Evolutionary conservation across 345 rosid species (phyloP).

Genomic region (Rhodamnia argentea): DNA sequence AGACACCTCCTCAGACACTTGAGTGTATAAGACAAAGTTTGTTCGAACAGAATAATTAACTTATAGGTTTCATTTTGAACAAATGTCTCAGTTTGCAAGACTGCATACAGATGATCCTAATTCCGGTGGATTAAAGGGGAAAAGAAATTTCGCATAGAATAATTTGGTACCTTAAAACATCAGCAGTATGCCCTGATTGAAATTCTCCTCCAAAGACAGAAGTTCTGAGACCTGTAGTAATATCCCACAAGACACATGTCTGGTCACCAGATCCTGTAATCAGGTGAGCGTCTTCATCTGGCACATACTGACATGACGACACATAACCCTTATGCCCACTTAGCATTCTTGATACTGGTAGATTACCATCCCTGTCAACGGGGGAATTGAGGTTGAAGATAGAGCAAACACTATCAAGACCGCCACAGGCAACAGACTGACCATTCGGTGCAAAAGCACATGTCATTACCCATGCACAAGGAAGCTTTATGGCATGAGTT

Average conservation of each 20-base stretch:
- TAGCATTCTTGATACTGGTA: constrained; percentile 70
- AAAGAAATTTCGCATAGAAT: neutral
- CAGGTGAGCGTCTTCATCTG: constrained; percentile 77
- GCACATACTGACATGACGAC: constrained; percentile 89
- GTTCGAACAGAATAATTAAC: neutral
- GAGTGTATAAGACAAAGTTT: neutral
- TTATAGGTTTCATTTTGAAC: neutral
- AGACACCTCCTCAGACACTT: neutral
- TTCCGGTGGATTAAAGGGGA: neutral
- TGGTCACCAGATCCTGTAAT: constrained; percentile 90
- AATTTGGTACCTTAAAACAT: constrained; percentile 60
- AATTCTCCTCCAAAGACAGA: constrained; percentile 96
- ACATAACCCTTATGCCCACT: constrained; percentile 92
- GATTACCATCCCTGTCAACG: constrained; percentile 71
- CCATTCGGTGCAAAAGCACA: constrained; percentile 95
- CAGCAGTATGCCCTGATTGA: constrained; percentile 96
- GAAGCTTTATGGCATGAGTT: constrained; percentile 89
- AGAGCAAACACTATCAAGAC: constrained; percentile 89
- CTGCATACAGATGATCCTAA: neutral
- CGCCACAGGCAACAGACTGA: constrained; percentile 95
- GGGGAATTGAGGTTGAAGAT: constrained; percentile 84
- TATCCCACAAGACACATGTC: constrained; percentile 93
- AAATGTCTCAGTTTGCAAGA: neutral
- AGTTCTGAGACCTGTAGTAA: constrained; percentile 87
- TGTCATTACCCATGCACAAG: constrained; percentile 98